Conservation (phyloP, 2,329 filamentous ascomycete species). For the Penicillium hordei region DNA sequence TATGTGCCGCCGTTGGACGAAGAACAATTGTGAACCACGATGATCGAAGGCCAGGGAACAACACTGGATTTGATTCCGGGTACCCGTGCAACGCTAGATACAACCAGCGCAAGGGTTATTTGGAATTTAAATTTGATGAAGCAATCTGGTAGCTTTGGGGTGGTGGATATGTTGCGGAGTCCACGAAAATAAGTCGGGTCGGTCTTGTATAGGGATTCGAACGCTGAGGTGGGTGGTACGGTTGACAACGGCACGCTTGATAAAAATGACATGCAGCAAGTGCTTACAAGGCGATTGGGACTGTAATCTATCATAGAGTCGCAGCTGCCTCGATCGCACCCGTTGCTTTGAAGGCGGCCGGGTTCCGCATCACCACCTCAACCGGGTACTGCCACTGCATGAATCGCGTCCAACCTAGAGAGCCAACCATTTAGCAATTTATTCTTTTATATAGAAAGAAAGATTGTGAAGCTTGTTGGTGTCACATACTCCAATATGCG, state of each 20-base stretch:
- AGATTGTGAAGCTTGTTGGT: not conserved
- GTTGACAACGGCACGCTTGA: not conserved
- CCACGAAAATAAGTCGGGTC: conserved; percentile 7
- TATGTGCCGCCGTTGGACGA: not conserved
- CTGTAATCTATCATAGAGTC: conserved; percentile 34
- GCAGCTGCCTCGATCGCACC: conserved; percentile 61
- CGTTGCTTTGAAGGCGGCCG: conserved; percentile 61
- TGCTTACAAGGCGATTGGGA: not conserved
- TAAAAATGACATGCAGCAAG: not conserved
- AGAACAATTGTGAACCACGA: not conserved
- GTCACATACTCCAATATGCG: conserved; percentile 81
- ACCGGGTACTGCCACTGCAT: conserved; percentile 94
- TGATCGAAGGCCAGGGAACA: not conserved
- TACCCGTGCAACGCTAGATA: not conserved
- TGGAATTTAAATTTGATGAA: not conserved
- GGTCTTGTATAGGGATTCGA: not conserved
- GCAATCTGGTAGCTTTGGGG: not conserved
- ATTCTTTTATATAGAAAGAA: not conserved
- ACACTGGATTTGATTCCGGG: not conserved
- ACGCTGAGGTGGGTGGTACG: not conserved
- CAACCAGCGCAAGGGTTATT: not conserved
- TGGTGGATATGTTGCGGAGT: not conserved
- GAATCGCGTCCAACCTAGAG: conserved; percentile 80
- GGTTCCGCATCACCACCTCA: conserved; percentile 64
- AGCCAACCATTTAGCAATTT: conserved; percentile 7